These are phyloP conservation scores for Tricholoma matsutake DNA, from an alignment of 768 basidiomycete genomes.

Conservation along the genomic window DNA sequence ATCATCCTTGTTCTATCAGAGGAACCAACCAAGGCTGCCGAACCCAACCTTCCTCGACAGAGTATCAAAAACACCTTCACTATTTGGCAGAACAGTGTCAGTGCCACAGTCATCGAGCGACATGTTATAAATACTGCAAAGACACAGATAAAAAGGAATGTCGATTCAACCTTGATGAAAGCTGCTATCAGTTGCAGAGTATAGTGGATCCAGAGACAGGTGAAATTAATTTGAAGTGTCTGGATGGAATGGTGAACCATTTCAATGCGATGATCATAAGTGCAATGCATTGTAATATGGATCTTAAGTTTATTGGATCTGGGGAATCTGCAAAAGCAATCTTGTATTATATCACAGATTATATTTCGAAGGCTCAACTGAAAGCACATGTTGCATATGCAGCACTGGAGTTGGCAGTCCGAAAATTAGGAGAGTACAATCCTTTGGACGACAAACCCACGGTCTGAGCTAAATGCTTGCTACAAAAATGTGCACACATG, in stretches of 20 bases:
- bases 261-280: constrained; percentile 26
- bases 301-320: constrained; percentile 43
- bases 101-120: constrained; percentile 27
- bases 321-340: constrained; percentile 40
- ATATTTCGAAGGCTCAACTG: constrained; percentile 43
- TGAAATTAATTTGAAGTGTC: too few species aligned
- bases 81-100: constrained; percentile 26
- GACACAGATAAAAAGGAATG: constrained; percentile 21
- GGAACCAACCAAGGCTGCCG: neutral
- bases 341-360: constrained; percentile 46
- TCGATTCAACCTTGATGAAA: constrained; percentile 27
- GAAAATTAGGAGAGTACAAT: constrained; percentile 23
- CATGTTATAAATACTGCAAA: constrained; percentile 23
- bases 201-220: constrained; percentile 10
- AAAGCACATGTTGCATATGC: constrained; percentile 40
- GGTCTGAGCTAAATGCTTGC: constrained; percentile 24
- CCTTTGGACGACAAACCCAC: constrained; percentile 14
- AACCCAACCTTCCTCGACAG: neutral
- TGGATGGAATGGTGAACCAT: too few species aligned
- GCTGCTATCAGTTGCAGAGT: constrained; percentile 9
- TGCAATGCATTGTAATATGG: constrained; percentile 40
- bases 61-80: neutral
- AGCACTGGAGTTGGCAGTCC: constrained; percentile 32
- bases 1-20: constrained; percentile 20
- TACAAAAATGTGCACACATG: constrained; percentile 32